Base-by-base conservation (phyloP, 2,329 filamentous ascomycete species). In the Calonectria montana region DNA sequence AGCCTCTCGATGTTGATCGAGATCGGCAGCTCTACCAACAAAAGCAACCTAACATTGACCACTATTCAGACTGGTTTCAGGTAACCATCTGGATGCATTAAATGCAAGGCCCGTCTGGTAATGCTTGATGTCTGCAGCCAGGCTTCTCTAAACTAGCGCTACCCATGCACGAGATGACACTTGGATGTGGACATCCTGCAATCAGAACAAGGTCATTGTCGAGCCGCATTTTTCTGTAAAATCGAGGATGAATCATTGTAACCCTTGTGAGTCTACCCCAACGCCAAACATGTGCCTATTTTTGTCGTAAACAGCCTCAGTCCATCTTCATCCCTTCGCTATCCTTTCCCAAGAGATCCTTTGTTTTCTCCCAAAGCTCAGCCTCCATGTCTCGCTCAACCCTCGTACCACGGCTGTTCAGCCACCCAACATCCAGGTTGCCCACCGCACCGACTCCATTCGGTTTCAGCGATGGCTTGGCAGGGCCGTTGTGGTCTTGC, bases 321-420 rank as follows among this genome's bases (percentile, higher is more conserved):
- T 62, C 55, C 63, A 71, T 35, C 48, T 69, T 77, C 8, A 74
- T 53, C 18, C 78, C 76, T 4, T 73, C 74, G 21, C 73, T 73
- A n/a, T 81, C 75, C 68, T 79, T 81, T 71, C 85, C 81, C 53
- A 87, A 73, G 29, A 85, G 80, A 13, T 77, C 79, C 67, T 81
- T 82, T 16, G 83, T 83, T 66, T 82, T 83, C 7, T 72, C 88
- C 91, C 96, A 93, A 53, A 97, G 85, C 84, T 98, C 94, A 2
- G 90, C 90, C 80, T 97, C 95, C 88, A 96, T 97, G 74, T 94
- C 93, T 78, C 92, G 90, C 69, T 94, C 94, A 25, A 97, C 94
- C 74, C 93, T 93, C 74, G 94, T 93, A 73, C 94, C 94, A 69
- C 94, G 90, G 78, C 94, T 96, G 81, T 98, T 98, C 78, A 98